phyloP scores from a whole-genome alignment of 2,329 filamentous ascomycete genomes.

The Didymellaceae sp. region DNA sequence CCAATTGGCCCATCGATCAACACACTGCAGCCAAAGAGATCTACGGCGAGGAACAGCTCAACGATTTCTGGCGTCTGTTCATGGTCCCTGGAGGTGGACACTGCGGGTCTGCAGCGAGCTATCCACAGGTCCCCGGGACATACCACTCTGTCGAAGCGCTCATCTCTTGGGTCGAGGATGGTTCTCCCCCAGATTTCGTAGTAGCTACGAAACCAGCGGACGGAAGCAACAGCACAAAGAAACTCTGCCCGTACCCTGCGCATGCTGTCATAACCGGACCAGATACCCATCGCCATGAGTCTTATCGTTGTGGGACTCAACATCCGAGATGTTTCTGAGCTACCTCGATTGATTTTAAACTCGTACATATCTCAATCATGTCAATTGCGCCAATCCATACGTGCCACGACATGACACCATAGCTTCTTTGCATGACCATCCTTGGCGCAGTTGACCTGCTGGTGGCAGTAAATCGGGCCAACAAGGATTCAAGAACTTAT shows the following conservation, averaged over 20 bases:
- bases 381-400: too few species aligned
- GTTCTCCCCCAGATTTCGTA: neutral
- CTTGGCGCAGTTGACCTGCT: too few species aligned
- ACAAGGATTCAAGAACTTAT: conserved; percentile 15
- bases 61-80: conserved; percentile 1
- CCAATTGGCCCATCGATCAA: conserved; percentile 2
- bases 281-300: neutral
- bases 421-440: too few species aligned
- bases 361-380: too few species aligned
- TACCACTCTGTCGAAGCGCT: neutral
- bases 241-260: neutral
- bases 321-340: too few species aligned
- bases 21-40: neutral
- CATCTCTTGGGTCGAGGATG: neutral
- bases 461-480: too few species aligned
- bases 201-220: neutral
- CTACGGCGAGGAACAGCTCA: neutral
- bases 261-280: neutral
- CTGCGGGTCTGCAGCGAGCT: neutral
- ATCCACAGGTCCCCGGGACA: neutral
- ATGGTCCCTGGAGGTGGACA: conserved; percentile 5
- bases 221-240: neutral
- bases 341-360: too few species aligned
- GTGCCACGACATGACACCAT: too few species aligned
- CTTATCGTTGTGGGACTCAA: neutral